Base-by-base conservation (phyloP, 2,329 filamentous ascomycete species). In the Botrytis elliptica region DNA sequence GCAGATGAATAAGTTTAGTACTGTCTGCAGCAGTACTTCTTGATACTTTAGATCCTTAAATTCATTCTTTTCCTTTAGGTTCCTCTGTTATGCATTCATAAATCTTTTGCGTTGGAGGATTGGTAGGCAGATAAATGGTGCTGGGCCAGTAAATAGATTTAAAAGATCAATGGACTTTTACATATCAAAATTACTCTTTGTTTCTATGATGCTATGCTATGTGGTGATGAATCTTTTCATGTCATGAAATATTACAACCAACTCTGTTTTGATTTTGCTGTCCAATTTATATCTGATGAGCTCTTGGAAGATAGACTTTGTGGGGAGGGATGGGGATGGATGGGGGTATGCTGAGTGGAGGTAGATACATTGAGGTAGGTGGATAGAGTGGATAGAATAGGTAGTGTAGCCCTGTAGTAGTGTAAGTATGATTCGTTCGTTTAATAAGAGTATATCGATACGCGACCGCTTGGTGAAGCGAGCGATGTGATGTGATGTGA, bases 131-230 rank as follows among this genome's bases (percentile, higher is more conserved):
- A 57, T 42, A 68, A 57, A 29, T 29, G 36, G n/a, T 67, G 44
- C 14, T 46, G 62, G 14, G n/a, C 40, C 40, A 55, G 49, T 57
- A 57, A 42, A 68, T 68, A 68, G 66, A 68, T 68, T 25, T 38
- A 22, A 33, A 42, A 57, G 49, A 68, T 68, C 18, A 57, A 68
- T 42, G 49, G 9, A 57, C 25, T 42, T 42, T 33, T 25, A 57
- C 25, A 57, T 40, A 12, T 52, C 10, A 36, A 65, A 16, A 42
- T 33, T 7, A 10, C 14, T 52, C n/a, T 66, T 49, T 44, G 60
- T 29, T 20, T 29, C 9, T 36, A 36, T 60, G 57, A 60, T 57
- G 52, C 52, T 60, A 33, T 60, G 57, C 57, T 36, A 22, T 22
- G 29, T 64, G 25, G 33, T 42, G 22, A 42, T 55, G 12, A 18